Evolutionary conservation across 371 early-diverging fungal species (phyloP), one percentile per base, ranked within the genome.

Genomic region (Funneliformis caledonium): DNA sequence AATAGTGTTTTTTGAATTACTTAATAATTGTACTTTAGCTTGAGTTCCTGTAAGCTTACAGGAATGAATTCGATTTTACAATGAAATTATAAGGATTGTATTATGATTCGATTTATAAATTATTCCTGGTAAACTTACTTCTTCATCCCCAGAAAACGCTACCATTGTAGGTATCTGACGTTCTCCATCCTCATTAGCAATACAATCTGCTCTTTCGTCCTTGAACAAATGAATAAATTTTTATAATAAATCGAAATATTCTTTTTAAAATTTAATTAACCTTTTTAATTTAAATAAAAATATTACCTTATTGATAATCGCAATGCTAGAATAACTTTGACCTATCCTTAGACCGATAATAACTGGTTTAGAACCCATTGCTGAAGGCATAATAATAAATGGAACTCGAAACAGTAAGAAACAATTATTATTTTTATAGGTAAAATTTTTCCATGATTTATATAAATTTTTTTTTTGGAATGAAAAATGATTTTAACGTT

Each of bases 141-240:
- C 95, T 84, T 97, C 97, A 75, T 93, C 92, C 72, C 93, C 94
- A n/a, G 94, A 92, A 91, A 96, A 96, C 82, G 97, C 96, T 76
- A 97, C 93, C 85, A 92, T 94, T 70, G 95, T 92, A 70, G 98
- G 96, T 83, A 97, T 97, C 87, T 94, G 93, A 84, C 97, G 91
- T 86, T 97, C 97, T 88, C 98, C 98, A 85, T 98, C 98, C 85
- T 96, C 97, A 89, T 98, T 97, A 83, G 98, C 98, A 84, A 98
- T 96, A 85, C 96, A 93, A 83, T 97, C 96, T 80, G 93, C 91
- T 83, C 92, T 90, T 82, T 93, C 94, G 83, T 94, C 94, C 90
- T 94, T 89, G 72, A 16, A 33, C 26, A 84, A 87, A 76, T 88
- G 83, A 19, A 14, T 82, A 80, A 48, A 16, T 14, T 26, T 26